Evolutionary conservation across 2,329 filamentous ascomycete genomes (phyloP).

Genomic region (Exophiala xenobiotica): DNA sequence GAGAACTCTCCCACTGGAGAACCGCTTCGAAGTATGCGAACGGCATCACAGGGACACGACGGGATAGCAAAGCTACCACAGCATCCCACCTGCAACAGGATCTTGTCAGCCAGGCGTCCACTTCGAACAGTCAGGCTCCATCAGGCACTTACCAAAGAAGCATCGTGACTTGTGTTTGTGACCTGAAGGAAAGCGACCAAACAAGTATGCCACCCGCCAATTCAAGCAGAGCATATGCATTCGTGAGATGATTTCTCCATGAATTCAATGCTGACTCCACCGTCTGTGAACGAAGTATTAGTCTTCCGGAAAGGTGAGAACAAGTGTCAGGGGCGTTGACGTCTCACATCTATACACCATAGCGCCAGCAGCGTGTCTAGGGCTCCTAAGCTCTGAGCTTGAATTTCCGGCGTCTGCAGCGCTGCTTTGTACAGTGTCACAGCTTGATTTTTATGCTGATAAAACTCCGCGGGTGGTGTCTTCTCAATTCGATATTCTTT

Average conservation of each 20-base stretch:
- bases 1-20: slow-evolving; percentile 1
- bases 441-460: background rate
- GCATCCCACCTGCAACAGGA: background rate
- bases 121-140: too few relatives aligned
- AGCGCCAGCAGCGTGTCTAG: background rate
- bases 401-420: background rate
- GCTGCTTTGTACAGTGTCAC: background rate
- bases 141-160: background rate
- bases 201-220: background rate
- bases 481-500: background rate
- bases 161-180: slow-evolving; percentile 1
- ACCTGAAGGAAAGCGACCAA: background rate
- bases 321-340: too few relatives aligned
- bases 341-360: slow-evolving; percentile 2
- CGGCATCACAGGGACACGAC: background rate
- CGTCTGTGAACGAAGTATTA: background rate
- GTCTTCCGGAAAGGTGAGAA: background rate
- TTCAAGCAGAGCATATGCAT: background rate
- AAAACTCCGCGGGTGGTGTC: background rate
- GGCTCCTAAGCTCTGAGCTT: background rate
- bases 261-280: background rate
- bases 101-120: too few relatives aligned
- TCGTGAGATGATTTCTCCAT: background rate
- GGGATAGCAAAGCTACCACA: slow-evolving; percentile 1
- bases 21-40: slow-evolving; percentile 1